Evolutionary conservation across 768 basidiomycete genomes (phyloP).

Genomic region (Psilocybe cubensis): DNA sequence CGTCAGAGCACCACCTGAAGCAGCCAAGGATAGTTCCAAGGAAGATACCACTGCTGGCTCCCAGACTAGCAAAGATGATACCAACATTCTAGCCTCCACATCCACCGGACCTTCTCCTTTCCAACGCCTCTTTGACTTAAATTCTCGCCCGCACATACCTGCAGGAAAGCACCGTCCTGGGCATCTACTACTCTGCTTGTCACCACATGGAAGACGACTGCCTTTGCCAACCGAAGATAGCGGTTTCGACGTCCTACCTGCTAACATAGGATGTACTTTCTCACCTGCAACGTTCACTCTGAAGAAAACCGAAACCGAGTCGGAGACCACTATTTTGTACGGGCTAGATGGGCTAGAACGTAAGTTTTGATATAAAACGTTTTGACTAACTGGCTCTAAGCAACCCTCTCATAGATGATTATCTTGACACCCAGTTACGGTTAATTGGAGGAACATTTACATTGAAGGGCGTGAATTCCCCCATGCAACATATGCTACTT

Average conservation of each 20-base stretch:
- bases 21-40: background rate
- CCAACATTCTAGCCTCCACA: background rate
- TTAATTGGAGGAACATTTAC: constrained; percentile 68
- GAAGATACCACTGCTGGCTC: background rate
- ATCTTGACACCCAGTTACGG: constrained; percentile 19
- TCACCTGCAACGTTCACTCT: constrained; percentile 40
- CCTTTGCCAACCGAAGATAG: constrained; percentile 39
- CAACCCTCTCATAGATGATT: constrained; percentile 13
- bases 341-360: constrained; percentile 58
- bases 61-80: background rate
- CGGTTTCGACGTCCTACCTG: constrained; percentile 41
- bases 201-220: constrained; percentile 37
- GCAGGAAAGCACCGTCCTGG: constrained; percentile 28
- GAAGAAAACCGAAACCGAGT: constrained; percentile 33
- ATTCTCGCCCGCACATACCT: constrained; percentile 29
- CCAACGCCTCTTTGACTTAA: constrained; percentile 26
- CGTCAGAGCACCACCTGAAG: background rate
- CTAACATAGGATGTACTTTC: constrained; percentile 50
- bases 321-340: constrained; percentile 41
- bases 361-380: constrained; percentile 28
- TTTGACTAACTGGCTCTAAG: background rate
- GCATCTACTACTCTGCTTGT: constrained; percentile 57
- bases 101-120: constrained; percentile 22
- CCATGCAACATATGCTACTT: constrained; percentile 45
- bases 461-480: constrained; percentile 49